Base-by-base conservation (phyloP, 306 rosid genomes). In the Herpetospermum pedunculosum region DNA sequence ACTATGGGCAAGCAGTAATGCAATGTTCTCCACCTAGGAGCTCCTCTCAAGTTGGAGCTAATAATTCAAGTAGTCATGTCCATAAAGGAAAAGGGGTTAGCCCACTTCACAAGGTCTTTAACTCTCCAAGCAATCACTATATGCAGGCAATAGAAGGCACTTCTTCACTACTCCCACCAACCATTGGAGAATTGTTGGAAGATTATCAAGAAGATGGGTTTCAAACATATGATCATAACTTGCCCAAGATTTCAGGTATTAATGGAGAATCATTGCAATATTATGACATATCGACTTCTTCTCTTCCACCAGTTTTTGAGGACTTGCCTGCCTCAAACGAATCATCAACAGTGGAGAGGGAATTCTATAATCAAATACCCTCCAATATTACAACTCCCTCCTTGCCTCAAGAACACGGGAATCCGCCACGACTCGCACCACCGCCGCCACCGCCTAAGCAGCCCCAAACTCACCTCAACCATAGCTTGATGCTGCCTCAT, bases 21-120 rank as follows among this genome's bases (percentile, higher is more conserved):
- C 90, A 84, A 18, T 79, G 82, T 77, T 90, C 96, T 8, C 97
- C 97, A 15, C 93, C 97, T 21, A 87, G 96, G 2, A 77, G 79
- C 29, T 78, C 83, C 1, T 78, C 91, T 2, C 88, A 80, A 0
- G 47, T 83, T 11, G 96, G 98, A 64, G 78, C 96, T 57, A n/a
- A n/a, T n/a, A n/a, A n/a, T n/a, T 85, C 83, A 43, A 83, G 81
- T 40, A 87, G 83, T n/a, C n/a, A n/a, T 73, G 70, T 6, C 47
- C 72, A 73, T n/a, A 92, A 88, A 83, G 92, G 96, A 47, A 92
- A 90, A 72, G 93, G 98, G 72, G 83, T 85, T 1, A 93, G 98
- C 53, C 97, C 98, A 4, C 96, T 93, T 23, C 96, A 89, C 8
- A 87, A 77, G 85, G 94, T 90, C 0, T 90, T 83, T 53, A 92